Evolutionary conservation across 805 yeast species (phyloP), one percentile per base, ranked within the genome.

Genomic region (Candida taoyuanica): DNA sequence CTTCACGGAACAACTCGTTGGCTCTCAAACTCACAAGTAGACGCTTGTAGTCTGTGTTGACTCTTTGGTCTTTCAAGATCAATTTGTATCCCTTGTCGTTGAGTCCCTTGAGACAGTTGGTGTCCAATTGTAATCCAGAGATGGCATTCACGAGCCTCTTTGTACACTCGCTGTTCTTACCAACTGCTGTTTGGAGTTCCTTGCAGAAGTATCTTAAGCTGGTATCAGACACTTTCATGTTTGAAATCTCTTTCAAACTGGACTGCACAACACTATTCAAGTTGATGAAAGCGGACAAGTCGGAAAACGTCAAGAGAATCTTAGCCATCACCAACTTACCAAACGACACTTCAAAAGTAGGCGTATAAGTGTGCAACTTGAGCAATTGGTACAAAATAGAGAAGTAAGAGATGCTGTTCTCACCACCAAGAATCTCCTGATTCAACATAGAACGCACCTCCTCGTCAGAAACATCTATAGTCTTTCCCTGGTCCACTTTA

Each of bases 1-100:
- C 54, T 25, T 48, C 50, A 39, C 59, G 46, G 38, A 56, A 50
- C 7, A 59, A 29, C 39, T 58, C 63, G 41, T 56, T 58, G 9
- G 60, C 53, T 44, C 60, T 53, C 5, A 59, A 36, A 27, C 55
- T 48, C 15, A 48, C 44, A 5, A 54, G 29, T 3, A 54, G 24
- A 2, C 42, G 20, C 31, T 55, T 52, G 33, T 58, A 49, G 31
- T 56, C 60, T 25, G 34, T 25, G 16, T 31, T 34, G 5, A 52
- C 49, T 9, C 45, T 38, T 6, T 44, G 49, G 40, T 59, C 64
- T 16, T 40, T 47, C 21, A 52, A 26, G 12, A 57, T 47, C 31
- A 50, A 34, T 12, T 30, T 29, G 33, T 48, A 58, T 5, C 59
- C 58, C 29, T 44, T 39, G 31, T 56, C 59, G 31, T 46, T 32